phyloP scores from a whole-genome alignment of 805 yeast species.

The Candida ascalaphidarum region DNA sequence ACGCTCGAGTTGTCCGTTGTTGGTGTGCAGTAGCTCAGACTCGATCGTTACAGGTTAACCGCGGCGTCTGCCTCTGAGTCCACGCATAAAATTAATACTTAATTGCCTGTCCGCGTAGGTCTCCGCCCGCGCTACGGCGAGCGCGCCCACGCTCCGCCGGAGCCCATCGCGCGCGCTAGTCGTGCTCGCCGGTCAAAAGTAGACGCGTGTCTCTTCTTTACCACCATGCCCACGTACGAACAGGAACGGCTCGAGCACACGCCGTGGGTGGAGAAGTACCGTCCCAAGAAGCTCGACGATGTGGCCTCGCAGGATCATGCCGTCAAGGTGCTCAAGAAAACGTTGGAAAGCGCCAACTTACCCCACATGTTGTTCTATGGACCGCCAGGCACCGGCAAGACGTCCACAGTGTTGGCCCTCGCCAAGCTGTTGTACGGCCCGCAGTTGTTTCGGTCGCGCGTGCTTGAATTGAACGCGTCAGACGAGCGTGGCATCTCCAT shows the following conservation, averaged over 20 bases:
- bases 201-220: too few relatives aligned
- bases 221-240: too few relatives aligned
- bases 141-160: too few relatives aligned
- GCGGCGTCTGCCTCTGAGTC: too few relatives aligned
- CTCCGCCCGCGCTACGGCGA: too few relatives aligned
- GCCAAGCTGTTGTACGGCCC: conserved; percentile 78
- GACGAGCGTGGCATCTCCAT: conserved; percentile 88
- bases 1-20: conserved; percentile 86
- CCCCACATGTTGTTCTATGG: conserved; percentile 93
- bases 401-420: conserved; percentile 78
- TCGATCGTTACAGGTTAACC: too few relatives aligned
- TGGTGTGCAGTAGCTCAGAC: conserved; percentile 64
- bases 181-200: too few relatives aligned
- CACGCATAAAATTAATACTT: too few relatives aligned
- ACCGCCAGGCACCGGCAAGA: conserved; percentile 91
- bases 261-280: conserved; percentile 89
- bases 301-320: conserved; percentile 91
- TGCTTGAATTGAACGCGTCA: conserved; percentile 79
- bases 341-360: conserved; percentile 69
- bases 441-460: conserved; percentile 54
- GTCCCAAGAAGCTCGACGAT: conserved; percentile 82
- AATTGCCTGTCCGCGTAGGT: too few relatives aligned
- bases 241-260: conserved; percentile 41
- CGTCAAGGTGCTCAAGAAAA: conserved; percentile 69
- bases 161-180: too few relatives aligned